A percentile compares a stretch with the other conserved stretches of the same genome.
These are phyloP conservation scores for Tetradesmus lagerheimii DNA, from an alignment of 139 green algal species.

Conservation along the genomic window DNA sequence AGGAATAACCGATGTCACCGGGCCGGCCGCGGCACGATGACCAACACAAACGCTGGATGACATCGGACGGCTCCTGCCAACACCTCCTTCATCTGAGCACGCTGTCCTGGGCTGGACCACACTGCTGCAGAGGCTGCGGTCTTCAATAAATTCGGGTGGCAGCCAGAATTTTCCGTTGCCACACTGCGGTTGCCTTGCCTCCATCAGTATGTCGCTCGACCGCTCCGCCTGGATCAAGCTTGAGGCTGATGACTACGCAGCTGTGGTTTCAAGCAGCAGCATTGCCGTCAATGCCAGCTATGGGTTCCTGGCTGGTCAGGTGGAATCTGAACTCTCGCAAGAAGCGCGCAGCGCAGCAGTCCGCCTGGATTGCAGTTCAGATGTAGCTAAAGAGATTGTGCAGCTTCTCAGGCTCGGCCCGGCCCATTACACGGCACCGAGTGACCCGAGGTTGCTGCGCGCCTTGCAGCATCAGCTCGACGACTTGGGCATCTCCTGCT, in stretches of 20 bases:
- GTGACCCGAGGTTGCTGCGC: neutral
- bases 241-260: neutral
- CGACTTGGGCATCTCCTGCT: neutral
- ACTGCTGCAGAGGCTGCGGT: too few relatives aligned
- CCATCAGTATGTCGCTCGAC: neutral
- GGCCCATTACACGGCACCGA: neutral
- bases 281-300: neutral
- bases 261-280: neutral
- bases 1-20: too few relatives aligned
- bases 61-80: too few relatives aligned
- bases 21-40: too few relatives aligned
- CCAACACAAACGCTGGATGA: too few relatives aligned
- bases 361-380: neutral
- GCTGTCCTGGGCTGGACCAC: too few relatives aligned
- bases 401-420: neutral
- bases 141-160: too few relatives aligned
- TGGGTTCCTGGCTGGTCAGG: neutral
- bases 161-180: too few relatives aligned
- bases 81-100: too few relatives aligned
- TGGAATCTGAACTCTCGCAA: neutral
- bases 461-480: neutral
- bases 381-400: neutral
- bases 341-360: neutral
- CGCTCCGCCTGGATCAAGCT: neutral
- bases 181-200: neutral